These are phyloP conservation scores for Pseudoperonospora humuli DNA, from an alignment of 352 stramenopile species.

Conservation along the genomic window DNA sequence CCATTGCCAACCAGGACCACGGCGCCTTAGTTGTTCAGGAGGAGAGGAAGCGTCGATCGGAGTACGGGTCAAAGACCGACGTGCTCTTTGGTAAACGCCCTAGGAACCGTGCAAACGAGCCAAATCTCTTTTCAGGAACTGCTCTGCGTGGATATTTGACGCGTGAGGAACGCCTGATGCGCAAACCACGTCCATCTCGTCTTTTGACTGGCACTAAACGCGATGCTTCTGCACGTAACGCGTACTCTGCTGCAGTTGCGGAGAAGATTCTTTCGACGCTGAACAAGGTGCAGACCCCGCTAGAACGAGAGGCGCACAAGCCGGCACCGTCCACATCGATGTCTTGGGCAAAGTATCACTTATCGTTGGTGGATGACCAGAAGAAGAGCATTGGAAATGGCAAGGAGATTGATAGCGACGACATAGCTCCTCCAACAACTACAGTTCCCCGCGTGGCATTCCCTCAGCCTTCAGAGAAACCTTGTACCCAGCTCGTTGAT, in stretches of 20 bases:
- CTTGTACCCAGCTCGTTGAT: constrained; percentile 4
- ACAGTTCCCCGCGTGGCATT: constrained; percentile 43
- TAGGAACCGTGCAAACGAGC: constrained; percentile 29
- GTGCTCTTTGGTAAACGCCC: constrained; percentile 40
- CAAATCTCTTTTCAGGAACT: constrained; percentile 31
- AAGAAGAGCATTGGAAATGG: constrained; percentile 12
- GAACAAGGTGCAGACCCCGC: constrained; percentile 73
- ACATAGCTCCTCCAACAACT: constrained; percentile 42
- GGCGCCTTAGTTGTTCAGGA: constrained; percentile 15
- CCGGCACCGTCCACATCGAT: constrained; percentile 68
- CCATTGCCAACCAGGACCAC: constrained; percentile 23
- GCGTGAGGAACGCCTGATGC: constrained; percentile 43
- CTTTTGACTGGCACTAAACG: constrained; percentile 65
- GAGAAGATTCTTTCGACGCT: constrained; percentile 77
- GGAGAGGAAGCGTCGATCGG: constrained; percentile 11
- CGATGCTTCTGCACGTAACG: constrained; percentile 44
- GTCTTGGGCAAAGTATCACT: constrained; percentile 83
- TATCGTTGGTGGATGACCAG: constrained; percentile 40
- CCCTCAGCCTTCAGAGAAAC: constrained; percentile 13
- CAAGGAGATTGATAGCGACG: constrained; percentile 25
- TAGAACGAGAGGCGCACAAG: constrained; percentile 66
- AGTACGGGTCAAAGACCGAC: constrained; percentile 14
- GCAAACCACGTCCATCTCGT: constrained; percentile 57
- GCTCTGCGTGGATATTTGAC: constrained; percentile 30
- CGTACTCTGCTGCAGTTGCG: constrained; percentile 65